phyloP scores from a whole-genome alignment of 805 yeast species.

The Scheffersomyces ergatensis region DNA sequence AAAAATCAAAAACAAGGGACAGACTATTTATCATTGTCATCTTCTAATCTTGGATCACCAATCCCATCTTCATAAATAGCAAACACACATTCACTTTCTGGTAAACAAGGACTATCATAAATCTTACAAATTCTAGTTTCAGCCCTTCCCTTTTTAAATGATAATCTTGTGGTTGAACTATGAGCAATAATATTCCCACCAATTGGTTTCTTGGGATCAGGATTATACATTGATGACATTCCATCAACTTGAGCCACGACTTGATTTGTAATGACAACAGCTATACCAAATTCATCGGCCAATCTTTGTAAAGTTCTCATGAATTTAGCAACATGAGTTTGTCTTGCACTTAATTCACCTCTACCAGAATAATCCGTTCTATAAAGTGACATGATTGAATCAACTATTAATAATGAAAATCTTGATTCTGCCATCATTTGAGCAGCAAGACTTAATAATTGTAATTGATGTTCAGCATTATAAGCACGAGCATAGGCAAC shows the following conservation, averaged over 20 bases:
- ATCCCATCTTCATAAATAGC: slow-evolving; percentile 97
- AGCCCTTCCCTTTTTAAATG: slow-evolving; percentile 86
- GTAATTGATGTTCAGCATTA: slow-evolving; percentile 94
- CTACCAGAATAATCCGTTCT: slow-evolving; percentile 94
- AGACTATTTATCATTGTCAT: slow-evolving; percentile 26
- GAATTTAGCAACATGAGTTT: slow-evolving; percentile 88
- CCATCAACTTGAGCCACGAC: slow-evolving; percentile 98
- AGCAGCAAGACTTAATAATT: slow-evolving; percentile 84
- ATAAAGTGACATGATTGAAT: slow-evolving; percentile 93
- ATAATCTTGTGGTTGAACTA: slow-evolving; percentile 89
- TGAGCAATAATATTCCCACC: slow-evolving; percentile 99
- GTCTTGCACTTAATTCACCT: slow-evolving; percentile 94
- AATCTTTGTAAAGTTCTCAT: slow-evolving; percentile 88
- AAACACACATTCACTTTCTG: slow-evolving; percentile 92
- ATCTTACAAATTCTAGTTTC: slow-evolving; percentile 93
- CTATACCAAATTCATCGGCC: slow-evolving; percentile 97
- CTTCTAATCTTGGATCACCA: slow-evolving; percentile 90
- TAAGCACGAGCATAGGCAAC: slow-evolving; percentile 97
- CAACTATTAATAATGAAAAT: slow-evolving; percentile 88
- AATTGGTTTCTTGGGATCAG: slow-evolving; percentile 97
- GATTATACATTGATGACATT: slow-evolving; percentile 76
- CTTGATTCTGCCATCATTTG: slow-evolving; percentile 95
- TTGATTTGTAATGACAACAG: slow-evolving; percentile 88
- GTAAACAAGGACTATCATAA: slow-evolving; percentile 94
- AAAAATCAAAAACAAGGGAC: no score